Evolutionary conservation across 2,329 filamentous ascomycete species (phyloP).

Genomic region (Fusarium tanahbumbuense): DNA sequence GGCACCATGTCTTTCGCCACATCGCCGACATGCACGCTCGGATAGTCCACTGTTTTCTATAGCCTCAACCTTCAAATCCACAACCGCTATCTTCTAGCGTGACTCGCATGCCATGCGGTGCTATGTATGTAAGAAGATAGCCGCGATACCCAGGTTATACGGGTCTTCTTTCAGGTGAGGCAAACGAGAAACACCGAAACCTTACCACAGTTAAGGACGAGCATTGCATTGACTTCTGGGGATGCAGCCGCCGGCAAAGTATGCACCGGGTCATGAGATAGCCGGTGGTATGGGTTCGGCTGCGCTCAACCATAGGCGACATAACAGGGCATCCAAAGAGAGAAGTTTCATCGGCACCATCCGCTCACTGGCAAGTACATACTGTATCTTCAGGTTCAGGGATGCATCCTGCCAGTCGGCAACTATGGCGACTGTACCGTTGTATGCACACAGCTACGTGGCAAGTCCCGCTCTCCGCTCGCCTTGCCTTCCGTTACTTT

Average conservation of each 20-base stretch:
- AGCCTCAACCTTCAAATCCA: conserved; percentile 2
- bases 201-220: conserved; percentile 22
- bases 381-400: background rate
- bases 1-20: conserved; percentile 35
- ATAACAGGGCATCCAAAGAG: conserved; percentile 7
- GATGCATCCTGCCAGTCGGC: conserved; percentile 34
- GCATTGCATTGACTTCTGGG: conserved; percentile 23
- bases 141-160: conserved; percentile 15
- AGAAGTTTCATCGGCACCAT: conserved; percentile 34
- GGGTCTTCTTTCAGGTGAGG: conserved; percentile 19
- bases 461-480: conserved; percentile 32
- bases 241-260: conserved; percentile 27
- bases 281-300: conserved; percentile 9
- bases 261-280: conserved; percentile 23
- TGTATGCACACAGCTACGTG: conserved; percentile 31
- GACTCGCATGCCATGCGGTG: conserved; percentile 36
- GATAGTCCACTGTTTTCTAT: conserved; percentile 10
- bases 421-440: conserved; percentile 29
- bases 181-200: conserved; percentile 10
- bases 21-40: conserved; percentile 23
- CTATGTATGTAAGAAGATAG: conserved; percentile 15
- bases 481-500: conserved; percentile 1
- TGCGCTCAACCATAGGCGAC: conserved; percentile 22
- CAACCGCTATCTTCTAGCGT: conserved; percentile 28
- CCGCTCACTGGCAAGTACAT: conserved; percentile 19